Evolutionary conservation across 495 filamentous ascomycete species (phyloP).

Genomic region (Penicillium maclennaniae): DNA sequence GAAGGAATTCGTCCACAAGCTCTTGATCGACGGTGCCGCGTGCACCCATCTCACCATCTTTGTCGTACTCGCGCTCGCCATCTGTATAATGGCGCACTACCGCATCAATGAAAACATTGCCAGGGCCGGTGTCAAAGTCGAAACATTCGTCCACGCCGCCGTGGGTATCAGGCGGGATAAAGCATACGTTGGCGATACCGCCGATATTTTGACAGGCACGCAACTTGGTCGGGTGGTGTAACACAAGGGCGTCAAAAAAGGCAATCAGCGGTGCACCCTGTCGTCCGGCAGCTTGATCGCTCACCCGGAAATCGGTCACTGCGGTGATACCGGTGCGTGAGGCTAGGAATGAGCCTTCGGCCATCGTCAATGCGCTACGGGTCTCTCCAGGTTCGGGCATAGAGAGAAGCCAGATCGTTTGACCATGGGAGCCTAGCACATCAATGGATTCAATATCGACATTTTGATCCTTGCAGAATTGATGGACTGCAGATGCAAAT

Average conservation of each 20-base stretch:
- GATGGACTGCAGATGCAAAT: conserved; percentile 46
- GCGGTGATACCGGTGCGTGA: conserved; percentile 43
- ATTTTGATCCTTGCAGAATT: conserved; percentile 42
- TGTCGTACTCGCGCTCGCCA: conserved; percentile 32
- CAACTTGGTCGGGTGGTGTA: conserved; percentile 53
- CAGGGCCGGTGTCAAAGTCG: conserved; percentile 51
- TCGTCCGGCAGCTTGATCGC: conserved; percentile 43
- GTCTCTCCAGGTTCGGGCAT: conserved; percentile 50
- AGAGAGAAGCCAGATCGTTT: conserved; percentile 55
- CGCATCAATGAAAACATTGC: conserved; percentile 41
- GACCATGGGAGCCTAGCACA: conserved; percentile 54
- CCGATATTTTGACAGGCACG: conserved; percentile 59
- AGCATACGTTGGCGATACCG: conserved; percentile 57
- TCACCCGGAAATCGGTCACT: conserved; percentile 44
- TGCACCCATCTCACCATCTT: conserved; percentile 50
- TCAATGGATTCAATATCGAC: conserved; percentile 49
- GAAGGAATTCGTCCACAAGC: conserved; percentile 51
- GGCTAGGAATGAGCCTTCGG: conserved; percentile 42
- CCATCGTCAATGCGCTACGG: conserved; percentile 46
- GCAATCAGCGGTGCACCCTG: conserved; percentile 46
- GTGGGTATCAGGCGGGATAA: conserved; percentile 51
- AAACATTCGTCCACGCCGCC: conserved; percentile 45
- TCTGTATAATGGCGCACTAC: conserved; percentile 35
- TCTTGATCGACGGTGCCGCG: conserved; percentile 49
- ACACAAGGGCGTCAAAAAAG: conserved; percentile 47